Evolutionary conservation across 352 stramenopile genomes (phyloP).

Genomic region (Phytophthora syringae): DNA sequence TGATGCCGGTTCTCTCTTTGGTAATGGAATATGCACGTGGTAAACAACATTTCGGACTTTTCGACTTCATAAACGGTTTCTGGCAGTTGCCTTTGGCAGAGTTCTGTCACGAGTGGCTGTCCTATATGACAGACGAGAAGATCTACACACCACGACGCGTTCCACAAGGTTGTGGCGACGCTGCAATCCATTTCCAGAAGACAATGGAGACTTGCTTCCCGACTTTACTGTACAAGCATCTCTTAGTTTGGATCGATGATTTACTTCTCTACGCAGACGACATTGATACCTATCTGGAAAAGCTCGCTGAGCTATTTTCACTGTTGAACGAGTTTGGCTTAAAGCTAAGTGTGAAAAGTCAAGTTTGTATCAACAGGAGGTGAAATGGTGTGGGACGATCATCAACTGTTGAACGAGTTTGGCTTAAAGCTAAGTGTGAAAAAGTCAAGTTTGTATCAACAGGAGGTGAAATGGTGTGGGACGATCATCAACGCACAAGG

Average conservation of each 20-base stretch:
- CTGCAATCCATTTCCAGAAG: background rate
- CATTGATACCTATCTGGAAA: too few relatives aligned
- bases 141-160: slow-evolving; percentile 25
- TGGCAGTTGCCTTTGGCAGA: slow-evolving; percentile 7
- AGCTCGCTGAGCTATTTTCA: too few relatives aligned
- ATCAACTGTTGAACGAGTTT: slow-evolving; percentile 20
- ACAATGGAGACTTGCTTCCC: slow-evolving; percentile 21
- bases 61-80: slow-evolving; percentile 13
- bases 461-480: too few relatives aligned
- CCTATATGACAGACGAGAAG: slow-evolving; percentile 30
- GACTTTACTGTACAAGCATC: too few relatives aligned
- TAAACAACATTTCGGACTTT: slow-evolving; percentile 15
- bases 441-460: too few relatives aligned
- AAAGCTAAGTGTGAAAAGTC: too few relatives aligned
- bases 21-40: slow-evolving; percentile 15
- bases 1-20: slow-evolving; percentile 17
- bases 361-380: too few relatives aligned
- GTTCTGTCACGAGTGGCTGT: slow-evolving; percentile 23
- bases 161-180: slow-evolving; percentile 16
- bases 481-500: too few relatives aligned
- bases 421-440: slow-evolving; percentile 28
- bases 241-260: too few relatives aligned
- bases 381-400: too few relatives aligned
- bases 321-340: too few relatives aligned
- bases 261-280: too few relatives aligned